Base-by-base conservation (phyloP, 2,329 filamentous ascomycete genomes). In the Fusarium sp. region DNA sequence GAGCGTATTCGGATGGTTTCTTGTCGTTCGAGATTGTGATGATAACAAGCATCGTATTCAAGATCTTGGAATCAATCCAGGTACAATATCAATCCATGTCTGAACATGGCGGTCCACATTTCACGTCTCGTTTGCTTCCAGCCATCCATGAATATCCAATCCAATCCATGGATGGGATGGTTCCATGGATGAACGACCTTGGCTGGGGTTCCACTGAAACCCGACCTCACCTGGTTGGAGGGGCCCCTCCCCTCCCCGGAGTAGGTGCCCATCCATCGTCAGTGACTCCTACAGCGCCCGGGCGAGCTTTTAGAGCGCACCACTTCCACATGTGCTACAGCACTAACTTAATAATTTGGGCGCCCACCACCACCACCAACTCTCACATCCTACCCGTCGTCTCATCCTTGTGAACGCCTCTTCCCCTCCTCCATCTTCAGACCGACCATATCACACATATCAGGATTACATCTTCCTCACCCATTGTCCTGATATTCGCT, bases 341-440 rank as follows among this genome's bases (percentile, higher is more conserved):
- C 46, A 53, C 44, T 54, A 29, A 29, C 27, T 29, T 29, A 54
- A 49, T 53, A 33, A 42, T 60, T 57, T 40, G 42, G 42, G 42
- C 42, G 38, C 27, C 38, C 58, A 51, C 58, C 34, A 40, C 44
- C 56, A 34, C 20, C 44, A 23, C 29, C 49, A 20, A 13, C 29
- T 38, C 33, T 57, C 9, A 4, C 29, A 29, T 31, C 58, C 49
- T 51, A 1, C 27, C 27, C 27, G 57, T 71, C 65, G 36, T 57
- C 54, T 60, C 62, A 60, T 65, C 59, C 56, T 70, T 53, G 59
- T 49, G 42, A 46, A 27, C 63, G 56, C 49, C 55, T 42, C 40
- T 16, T 50, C 36, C 42, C 61, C 42, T 53, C 51, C 50, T 36
- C 10, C 42, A 25, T 42, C 31, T 23, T 23, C 34, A 25, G 42